Percentiles rank a stretch among this genome's conserved stretches.
Conservation (phyloP, 495 filamentous ascomycete species). For the Massariosphaeria phaeospora region DNA sequence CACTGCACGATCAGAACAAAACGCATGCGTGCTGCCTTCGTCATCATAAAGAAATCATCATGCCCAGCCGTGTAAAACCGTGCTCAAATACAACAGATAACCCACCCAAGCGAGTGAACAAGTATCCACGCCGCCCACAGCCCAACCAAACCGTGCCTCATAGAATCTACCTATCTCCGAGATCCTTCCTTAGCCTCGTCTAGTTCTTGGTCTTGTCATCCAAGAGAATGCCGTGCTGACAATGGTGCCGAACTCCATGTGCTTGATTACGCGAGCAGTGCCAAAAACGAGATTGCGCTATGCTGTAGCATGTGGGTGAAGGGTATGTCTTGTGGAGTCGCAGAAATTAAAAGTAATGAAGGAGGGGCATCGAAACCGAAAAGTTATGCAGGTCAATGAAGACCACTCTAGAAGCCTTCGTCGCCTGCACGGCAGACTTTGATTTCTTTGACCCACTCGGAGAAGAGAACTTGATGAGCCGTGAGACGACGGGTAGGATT, state of each 20-base stretch:
- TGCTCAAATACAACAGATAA: conserved; percentile 22
- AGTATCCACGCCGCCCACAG: conserved; percentile 2
- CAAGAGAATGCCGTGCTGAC: conserved; percentile 25
- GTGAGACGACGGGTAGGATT: conserved; percentile 88
- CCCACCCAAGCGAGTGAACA: conserved; percentile 17
- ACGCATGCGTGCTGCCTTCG: conserved; percentile 14
- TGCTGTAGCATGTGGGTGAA: conserved; percentile 25
- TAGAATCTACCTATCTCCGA: conserved; percentile 10
- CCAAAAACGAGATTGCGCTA: conserved; percentile 11
- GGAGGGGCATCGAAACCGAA: no score
- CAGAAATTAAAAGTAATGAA: no score
- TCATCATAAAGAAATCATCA: conserved; percentile 8
- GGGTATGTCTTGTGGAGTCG: conserved; percentile 14
- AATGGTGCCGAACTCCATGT: conserved; percentile 28
- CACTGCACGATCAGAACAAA: conserved; percentile 18
- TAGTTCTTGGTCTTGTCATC: conserved; percentile 15
- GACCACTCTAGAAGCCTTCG: conserved; percentile 73
- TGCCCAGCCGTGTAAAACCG: no score
- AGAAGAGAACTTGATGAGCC: conserved; percentile 91
- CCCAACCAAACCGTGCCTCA: conserved; percentile 1
- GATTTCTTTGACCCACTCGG: conserved; percentile 97
- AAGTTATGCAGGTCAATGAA: no score
- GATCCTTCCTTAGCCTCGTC: conserved; percentile 15
- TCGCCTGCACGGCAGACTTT: conserved; percentile 92
- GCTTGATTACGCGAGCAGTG: conserved; percentile 4